These are phyloP conservation scores for Boletus insuetus DNA, from an alignment of 768 basidiomycete genomes.

Conservation along the genomic window DNA sequence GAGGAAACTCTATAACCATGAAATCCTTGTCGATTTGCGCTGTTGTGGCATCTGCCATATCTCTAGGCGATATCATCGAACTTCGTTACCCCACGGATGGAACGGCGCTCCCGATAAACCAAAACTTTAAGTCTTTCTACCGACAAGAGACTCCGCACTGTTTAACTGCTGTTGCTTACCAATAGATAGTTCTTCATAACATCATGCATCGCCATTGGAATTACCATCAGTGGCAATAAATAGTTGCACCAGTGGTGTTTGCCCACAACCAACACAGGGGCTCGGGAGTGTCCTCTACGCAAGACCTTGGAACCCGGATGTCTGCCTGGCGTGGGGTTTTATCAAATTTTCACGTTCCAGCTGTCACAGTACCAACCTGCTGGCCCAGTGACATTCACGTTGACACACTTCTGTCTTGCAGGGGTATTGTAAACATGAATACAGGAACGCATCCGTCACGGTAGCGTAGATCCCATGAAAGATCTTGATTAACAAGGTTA, in stretches of 20 bases:
- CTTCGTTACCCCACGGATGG: slow-evolving; percentile 21
- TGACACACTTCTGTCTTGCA: slow-evolving; percentile 17
- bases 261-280: slow-evolving; percentile 12
- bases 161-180: not conserved
- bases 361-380: slow-evolving; percentile 9
- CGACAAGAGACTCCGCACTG: not conserved
- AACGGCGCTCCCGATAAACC: too few species aligned
- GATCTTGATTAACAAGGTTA: not conserved
- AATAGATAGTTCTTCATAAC: slow-evolving; percentile 11
- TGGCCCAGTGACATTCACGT: slow-evolving; percentile 15
- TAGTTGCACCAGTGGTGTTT: slow-evolving; percentile 13
- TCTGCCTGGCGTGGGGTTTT: slow-evolving; percentile 7
- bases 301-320: slow-evolving; percentile 14
- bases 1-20: not conserved
- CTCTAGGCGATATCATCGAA: slow-evolving; percentile 18
- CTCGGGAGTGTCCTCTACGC: slow-evolving; percentile 22
- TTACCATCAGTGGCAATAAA: slow-evolving; percentile 19
- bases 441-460: slow-evolving; percentile 17
- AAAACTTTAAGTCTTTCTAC: slow-evolving; percentile 19
- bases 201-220: slow-evolving; percentile 18
- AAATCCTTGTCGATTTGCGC: not conserved
- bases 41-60: not conserved
- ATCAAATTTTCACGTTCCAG: slow-evolving; percentile 21
- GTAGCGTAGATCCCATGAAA: not conserved
- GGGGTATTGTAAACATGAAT: slow-evolving; percentile 17